phyloP scores from a whole-genome alignment of 2,329 filamentous ascomycete species.

The Microcyclospora tardicrescens region DNA sequence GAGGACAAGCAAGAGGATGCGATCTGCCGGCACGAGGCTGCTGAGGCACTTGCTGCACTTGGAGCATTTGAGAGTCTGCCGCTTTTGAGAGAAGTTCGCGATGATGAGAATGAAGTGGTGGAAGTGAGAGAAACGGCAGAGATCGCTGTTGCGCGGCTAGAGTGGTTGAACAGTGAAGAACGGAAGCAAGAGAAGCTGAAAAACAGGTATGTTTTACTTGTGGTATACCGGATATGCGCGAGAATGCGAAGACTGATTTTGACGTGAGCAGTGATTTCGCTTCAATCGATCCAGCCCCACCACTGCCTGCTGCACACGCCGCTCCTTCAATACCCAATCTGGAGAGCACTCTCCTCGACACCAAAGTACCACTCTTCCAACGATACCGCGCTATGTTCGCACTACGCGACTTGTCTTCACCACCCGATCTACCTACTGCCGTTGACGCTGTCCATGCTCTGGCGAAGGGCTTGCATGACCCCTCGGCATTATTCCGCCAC shows the following conservation, averaged over 20 bases:
- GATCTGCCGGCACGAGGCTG: constrained; percentile 95
- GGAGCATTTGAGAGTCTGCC: constrained; percentile 62
- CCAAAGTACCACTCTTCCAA: constrained; percentile 66
- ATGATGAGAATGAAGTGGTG: constrained; percentile 61
- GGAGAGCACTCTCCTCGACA: constrained; percentile 65
- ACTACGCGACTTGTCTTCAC: constrained; percentile 85
- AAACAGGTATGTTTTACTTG: constrained; percentile 49
- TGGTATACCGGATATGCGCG: neutral
- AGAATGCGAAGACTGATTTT: too few species aligned
- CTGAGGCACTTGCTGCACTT: constrained; percentile 83
- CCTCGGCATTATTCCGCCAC: constrained; percentile 87
- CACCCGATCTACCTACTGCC: constrained; percentile 79
- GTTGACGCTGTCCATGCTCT: constrained; percentile 76
- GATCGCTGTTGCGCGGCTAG: constrained; percentile 84
- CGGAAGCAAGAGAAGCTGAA: constrained; percentile 63
- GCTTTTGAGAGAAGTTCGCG: constrained; percentile 58
- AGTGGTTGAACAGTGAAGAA: constrained; percentile 74
- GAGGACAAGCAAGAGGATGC: constrained; percentile 70
- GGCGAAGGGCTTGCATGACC: constrained; percentile 71
- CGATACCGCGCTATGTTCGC: constrained; percentile 98
- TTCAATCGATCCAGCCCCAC: constrained; percentile 88
- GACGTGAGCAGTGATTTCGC: constrained; percentile 62
- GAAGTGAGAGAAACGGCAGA: constrained; percentile 93
- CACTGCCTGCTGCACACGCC: constrained; percentile 50
- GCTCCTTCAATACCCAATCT: constrained; percentile 59